Conservation (phyloP, 2,329 filamentous ascomycete genomes). For the Colletotrichum tamarilloi region DNA sequence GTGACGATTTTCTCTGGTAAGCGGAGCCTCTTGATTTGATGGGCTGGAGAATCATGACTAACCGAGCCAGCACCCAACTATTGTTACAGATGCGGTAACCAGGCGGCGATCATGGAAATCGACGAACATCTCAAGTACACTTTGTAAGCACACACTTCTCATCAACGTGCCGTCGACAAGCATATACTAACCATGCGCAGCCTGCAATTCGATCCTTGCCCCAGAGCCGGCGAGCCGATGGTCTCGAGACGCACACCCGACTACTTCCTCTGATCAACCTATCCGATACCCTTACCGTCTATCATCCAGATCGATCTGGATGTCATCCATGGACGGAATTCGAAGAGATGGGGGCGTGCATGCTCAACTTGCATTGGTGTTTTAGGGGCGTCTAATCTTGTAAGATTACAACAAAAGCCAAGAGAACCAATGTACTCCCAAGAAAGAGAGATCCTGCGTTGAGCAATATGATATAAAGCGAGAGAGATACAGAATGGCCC, state of each 20-base stretch:
- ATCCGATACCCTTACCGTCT: slow-evolving; percentile 31
- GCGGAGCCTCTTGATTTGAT: slow-evolving; percentile 38
- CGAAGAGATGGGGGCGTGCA: slow-evolving; percentile 28
- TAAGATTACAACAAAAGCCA: slow-evolving; percentile 34
- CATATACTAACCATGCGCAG: slow-evolving; percentile 60
- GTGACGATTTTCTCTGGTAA: slow-evolving; percentile 98
- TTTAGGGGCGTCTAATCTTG: slow-evolving; percentile 32
- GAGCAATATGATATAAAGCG: slow-evolving; percentile 26
- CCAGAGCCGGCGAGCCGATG: slow-evolving; percentile 97
- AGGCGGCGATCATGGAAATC: slow-evolving; percentile 99
- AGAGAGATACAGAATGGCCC: neutral
- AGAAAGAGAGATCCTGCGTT: slow-evolving; percentile 34
- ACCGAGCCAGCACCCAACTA: slow-evolving; percentile 79
- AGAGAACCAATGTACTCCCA: slow-evolving; percentile 34
- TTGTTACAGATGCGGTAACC: slow-evolving; percentile 98
- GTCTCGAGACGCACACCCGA: slow-evolving; percentile 97
- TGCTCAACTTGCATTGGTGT: slow-evolving; percentile 35
- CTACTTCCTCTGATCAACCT: slow-evolving; percentile 87
- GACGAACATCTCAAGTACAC: slow-evolving; percentile 99
- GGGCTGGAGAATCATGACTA: slow-evolving; percentile 41
- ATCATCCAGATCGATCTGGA: slow-evolving; percentile 10
- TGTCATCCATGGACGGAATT: slow-evolving; percentile 22
- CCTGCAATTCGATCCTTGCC: slow-evolving; percentile 99
- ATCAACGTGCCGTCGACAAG: neutral
- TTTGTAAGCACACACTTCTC: slow-evolving; percentile 73